Conservation (phyloP, 2,329 filamentous ascomycete species). For the Periglandula ipomoeae region DNA sequence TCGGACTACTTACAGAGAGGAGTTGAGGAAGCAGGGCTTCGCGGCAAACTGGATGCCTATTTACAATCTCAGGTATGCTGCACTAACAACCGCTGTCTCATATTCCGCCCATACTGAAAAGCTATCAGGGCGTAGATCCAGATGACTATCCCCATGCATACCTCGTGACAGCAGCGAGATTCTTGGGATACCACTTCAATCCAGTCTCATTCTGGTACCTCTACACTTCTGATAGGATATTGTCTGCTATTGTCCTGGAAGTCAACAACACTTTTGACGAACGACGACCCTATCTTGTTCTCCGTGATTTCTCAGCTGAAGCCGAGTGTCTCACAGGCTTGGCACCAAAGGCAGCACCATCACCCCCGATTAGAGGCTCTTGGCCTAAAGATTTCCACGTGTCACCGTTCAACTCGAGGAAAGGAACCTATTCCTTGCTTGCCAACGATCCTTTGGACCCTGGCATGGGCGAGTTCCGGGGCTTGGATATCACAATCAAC, state of each 20-base stretch:
- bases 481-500: conserved; percentile 51
- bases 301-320: conserved; percentile 17
- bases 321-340: conserved; percentile 8
- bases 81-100: too few species aligned
- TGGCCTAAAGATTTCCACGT: conserved; percentile 70
- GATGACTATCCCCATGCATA: conserved; percentile 58
- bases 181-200: conserved; percentile 64
- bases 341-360: neutral
- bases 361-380: conserved; percentile 32
- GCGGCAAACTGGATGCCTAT: conserved; percentile 53
- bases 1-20: conserved; percentile 53
- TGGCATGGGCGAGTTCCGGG: conserved; percentile 25
- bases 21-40: conserved; percentile 40
- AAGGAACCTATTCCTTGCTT: conserved; percentile 43
- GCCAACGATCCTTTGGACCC: conserved; percentile 36
- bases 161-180: conserved; percentile 59
- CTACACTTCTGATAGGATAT: conserved; percentile 47
- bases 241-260: conserved; percentile 60
- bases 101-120: neutral
- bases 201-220: conserved; percentile 75
- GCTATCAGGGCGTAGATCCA: conserved; percentile 45
- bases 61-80: conserved; percentile 44
- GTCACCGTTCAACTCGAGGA: conserved; percentile 61
- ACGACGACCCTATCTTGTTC: conserved; percentile 34
- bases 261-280: conserved; percentile 73